Percentiles rank a stretch among this genome's conserved stretches.
Conservation (phyloP, 2,329 filamentous ascomycete genomes). For the Hypomyces perniciosus region DNA sequence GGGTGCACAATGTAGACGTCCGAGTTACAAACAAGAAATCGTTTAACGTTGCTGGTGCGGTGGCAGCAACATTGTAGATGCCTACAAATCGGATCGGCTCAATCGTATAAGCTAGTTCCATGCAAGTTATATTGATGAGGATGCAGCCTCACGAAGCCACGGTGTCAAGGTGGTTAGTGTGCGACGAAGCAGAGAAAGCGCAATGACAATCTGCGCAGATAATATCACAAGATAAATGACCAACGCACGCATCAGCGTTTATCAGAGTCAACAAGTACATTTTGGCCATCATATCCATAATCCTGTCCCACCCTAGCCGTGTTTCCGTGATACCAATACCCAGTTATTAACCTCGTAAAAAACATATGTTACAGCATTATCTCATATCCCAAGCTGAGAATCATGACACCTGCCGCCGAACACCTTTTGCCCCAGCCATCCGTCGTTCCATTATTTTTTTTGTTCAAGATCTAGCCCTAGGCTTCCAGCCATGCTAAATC, state of each 20-base stretch:
- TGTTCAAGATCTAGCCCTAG: background rate
- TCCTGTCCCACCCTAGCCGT: background rate
- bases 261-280: slow-evolving; percentile 5
- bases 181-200: too few relatives aligned
- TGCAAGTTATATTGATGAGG: background rate
- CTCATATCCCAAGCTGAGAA: slow-evolving; percentile 5
- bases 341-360: slow-evolving; percentile 7
- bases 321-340: slow-evolving; percentile 2
- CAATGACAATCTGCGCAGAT: too few relatives aligned
- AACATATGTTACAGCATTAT: slow-evolving; percentile 4
- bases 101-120: background rate
- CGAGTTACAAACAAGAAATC: slow-evolving; percentile 54
- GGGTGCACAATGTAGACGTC: slow-evolving; percentile 79
- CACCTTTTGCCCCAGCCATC: background rate
- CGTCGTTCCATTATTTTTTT: background rate
- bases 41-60: slow-evolving; percentile 58
- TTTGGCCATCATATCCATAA: slow-evolving; percentile 9
- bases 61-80: slow-evolving; percentile 46
- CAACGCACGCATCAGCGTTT: too few relatives aligned
- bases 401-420: background rate
- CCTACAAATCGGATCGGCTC: too few relatives aligned
- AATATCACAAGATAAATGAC: too few relatives aligned
- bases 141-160: too few relatives aligned
- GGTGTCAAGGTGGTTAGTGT: too few relatives aligned
- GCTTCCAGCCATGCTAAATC: background rate